Percentiles rank a stretch among this genome's conserved stretches.
These are phyloP conservation scores for Cornus controversa DNA, from an alignment of 148 eudicot species.

Conservation along the genomic window DNA sequence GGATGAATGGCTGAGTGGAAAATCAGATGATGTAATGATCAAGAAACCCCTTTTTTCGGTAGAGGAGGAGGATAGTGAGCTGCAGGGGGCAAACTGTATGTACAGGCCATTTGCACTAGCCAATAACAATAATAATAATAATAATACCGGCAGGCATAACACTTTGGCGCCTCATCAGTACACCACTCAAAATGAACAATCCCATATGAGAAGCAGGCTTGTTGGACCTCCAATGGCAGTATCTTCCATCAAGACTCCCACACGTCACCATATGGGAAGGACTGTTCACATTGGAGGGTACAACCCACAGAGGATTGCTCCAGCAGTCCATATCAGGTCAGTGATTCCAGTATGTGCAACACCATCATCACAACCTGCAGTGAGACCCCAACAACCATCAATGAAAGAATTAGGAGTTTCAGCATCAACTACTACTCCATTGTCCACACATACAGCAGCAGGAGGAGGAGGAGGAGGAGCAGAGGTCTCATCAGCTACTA, in stretches of 20 bases:
- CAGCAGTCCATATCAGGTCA: slow-evolving; percentile 46
- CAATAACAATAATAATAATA: too few relatives aligned
- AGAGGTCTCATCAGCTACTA: not conserved
- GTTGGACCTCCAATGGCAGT: slow-evolving; percentile 10
- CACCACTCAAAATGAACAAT: too few relatives aligned
- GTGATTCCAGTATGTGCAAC: slow-evolving; percentile 48
- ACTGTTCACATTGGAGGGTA: slow-evolving; percentile 14
- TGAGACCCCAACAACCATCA: not conserved
- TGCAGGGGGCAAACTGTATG: not conserved
- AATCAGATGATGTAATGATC: slow-evolving; percentile 2
- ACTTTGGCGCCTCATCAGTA: too few relatives aligned
- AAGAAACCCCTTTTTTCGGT: slow-evolving; percentile 6
- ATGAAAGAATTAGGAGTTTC: too few relatives aligned
- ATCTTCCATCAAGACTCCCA: not conserved
- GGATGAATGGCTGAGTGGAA: slow-evolving; percentile 16
- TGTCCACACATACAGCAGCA: not conserved
- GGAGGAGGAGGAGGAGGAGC: not conserved
- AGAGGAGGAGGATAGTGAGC: not conserved
- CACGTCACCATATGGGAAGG: slow-evolving; percentile 24
- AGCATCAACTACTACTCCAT: slow-evolving; percentile 7
- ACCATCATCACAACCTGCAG: slow-evolving; percentile 16
- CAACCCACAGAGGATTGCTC: slow-evolving; percentile 29
- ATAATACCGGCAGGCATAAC: too few relatives aligned
- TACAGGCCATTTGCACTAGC: not conserved
- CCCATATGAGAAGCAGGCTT: slow-evolving; percentile 1